phyloP scores from a whole-genome alignment of 108 stramenopile species.

The Cyclotella atomus region DNA sequence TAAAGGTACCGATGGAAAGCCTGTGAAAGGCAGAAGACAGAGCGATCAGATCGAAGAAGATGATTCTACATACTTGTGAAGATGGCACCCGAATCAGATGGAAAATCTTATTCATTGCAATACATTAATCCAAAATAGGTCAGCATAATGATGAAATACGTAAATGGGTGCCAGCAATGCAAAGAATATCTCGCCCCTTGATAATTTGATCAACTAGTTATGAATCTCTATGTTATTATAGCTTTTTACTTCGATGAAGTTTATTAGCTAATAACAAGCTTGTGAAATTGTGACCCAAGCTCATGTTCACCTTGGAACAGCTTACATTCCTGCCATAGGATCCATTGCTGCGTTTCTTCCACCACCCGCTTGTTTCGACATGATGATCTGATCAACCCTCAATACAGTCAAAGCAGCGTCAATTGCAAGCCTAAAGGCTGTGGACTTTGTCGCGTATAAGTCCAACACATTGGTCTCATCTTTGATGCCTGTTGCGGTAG shows the following conservation, averaged over 20 bases:
- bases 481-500: constrained; percentile 53
- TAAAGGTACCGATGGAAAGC: constrained; percentile 30
- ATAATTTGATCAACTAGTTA: too few species aligned
- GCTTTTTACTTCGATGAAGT: too few species aligned
- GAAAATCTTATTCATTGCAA: too few species aligned
- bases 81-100: too few species aligned
- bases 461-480: constrained; percentile 78
- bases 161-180: too few species aligned
- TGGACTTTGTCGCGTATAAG: constrained; percentile 81
- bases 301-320: too few species aligned
- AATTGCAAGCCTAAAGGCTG: constrained; percentile 92
- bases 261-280: too few species aligned
- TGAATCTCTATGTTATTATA: too few species aligned
- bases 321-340: constrained; percentile 19
- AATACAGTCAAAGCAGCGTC: constrained; percentile 97
- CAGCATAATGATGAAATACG: too few species aligned
- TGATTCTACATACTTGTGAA: not conserved
- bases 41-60: constrained; percentile 2
- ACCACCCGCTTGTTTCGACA: constrained; percentile 97
- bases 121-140: too few species aligned
- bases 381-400: constrained; percentile 98
- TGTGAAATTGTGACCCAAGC: too few species aligned
- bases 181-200: too few species aligned
- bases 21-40: not conserved
- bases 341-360: constrained; percentile 24